Evolutionary conservation across 768 basidiomycete genomes (phyloP).

Genomic region (Calocera viscosa): DNA sequence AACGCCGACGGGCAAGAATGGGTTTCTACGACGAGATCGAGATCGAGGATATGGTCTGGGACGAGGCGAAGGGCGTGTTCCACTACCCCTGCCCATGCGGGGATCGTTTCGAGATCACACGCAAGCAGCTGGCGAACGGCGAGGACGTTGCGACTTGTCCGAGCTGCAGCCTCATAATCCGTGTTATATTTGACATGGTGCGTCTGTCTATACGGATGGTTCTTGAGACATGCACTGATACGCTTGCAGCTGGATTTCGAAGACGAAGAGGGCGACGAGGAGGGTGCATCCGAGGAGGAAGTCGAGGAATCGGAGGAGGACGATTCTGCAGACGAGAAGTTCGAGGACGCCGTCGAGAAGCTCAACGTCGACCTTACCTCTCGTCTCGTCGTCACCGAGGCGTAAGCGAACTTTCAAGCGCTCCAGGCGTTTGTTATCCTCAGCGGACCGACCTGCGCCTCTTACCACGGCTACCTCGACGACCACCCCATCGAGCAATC

Average conservation of each 20-base stretch:
- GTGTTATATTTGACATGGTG: constrained; percentile 68
- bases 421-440: too few relatives aligned
- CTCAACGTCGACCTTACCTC: constrained; percentile 34
- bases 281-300: constrained; percentile 24
- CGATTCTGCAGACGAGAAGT: constrained; percentile 35
- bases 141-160: constrained; percentile 96
- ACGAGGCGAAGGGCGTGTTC: constrained; percentile 63
- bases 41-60: constrained; percentile 94
- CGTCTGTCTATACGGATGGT: constrained; percentile 17
- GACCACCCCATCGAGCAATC: too few relatives aligned
- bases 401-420: not conserved
- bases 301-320: constrained; percentile 27
- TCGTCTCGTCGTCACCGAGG: not conserved
- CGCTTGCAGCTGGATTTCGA: constrained; percentile 62
- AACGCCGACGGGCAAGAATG: not conserved
- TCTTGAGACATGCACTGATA: constrained; percentile 11
- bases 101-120: constrained; percentile 91
- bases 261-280: constrained; percentile 54
- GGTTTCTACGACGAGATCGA: constrained; percentile 94
- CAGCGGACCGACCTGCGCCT: too few relatives aligned
- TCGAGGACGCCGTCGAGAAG: constrained; percentile 57
- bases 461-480: too few relatives aligned
- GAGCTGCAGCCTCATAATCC: constrained; percentile 83
- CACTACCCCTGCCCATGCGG: constrained; percentile 98
- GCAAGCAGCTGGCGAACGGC: constrained; percentile 68